Evolutionary conservation across 768 basidiomycete genomes (phyloP), one percentile per base, ranked within the genome.

Genomic region (Lactifluus pinguis): DNA sequence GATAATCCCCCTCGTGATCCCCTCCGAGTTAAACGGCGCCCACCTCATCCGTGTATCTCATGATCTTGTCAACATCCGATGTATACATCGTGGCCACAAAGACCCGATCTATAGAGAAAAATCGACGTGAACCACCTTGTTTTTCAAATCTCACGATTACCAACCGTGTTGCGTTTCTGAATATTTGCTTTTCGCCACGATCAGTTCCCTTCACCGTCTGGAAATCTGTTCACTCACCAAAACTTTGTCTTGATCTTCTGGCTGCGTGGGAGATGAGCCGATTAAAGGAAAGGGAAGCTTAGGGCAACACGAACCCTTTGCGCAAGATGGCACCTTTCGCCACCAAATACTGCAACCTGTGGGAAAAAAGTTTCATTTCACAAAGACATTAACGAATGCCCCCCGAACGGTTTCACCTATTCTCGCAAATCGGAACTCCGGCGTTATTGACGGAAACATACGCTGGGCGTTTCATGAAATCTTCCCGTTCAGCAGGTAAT

Each of bases 341-440:
- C 56, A 93, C 89, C 49, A 94, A 79, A 71, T 92, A 94, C 69
- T 92, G 91, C 65, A 93, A 73, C 66, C 91, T 92, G 68, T 89
- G 67, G 19, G 21, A n/a, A 30, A 8, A 13, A 8, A 13, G 10
- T 10, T 54, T 21, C 49, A 55, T 61, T 42, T 51, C 5, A 42
- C 4, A 42, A 21, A 30, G 32, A 29, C 29, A 50, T 56, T 44
- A 51, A 56, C 41, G 25, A 32, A 4, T 5, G 5, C 32, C n/a
- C 30, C 3, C 11, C 2, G 47, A 21, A 6, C 19, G 21, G 13
- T 55, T 55, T 39, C 72, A 85, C 86, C 91, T 78, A 72, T 93
- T 93, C 71, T 93, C 90, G 69, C 92, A 94, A 61, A 93, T 87
- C 6, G 83, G 68, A 60, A 85, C 79, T 8, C 83, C 87, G 4